phyloP scores from a whole-genome alignment of 306 rosid species.

The Elaeagnus macrophylla region DNA sequence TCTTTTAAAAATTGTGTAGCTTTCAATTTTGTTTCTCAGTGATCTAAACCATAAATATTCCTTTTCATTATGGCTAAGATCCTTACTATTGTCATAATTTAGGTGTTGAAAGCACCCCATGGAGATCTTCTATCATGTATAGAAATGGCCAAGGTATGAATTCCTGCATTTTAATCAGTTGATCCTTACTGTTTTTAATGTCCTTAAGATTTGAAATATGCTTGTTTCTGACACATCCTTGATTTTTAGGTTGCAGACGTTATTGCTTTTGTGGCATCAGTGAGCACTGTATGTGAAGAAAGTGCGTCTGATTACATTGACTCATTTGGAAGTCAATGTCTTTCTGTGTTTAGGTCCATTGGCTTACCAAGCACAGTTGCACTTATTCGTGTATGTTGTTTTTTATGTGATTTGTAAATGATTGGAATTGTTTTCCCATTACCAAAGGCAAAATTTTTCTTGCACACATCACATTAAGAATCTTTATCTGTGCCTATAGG shows the following conservation, averaged over 20 bases:
- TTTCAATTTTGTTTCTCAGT: too few relatives aligned
- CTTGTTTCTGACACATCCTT: too few relatives aligned
- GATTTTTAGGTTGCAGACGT: slow-evolving; percentile 74
- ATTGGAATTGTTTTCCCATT: too few relatives aligned
- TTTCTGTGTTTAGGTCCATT: slow-evolving; percentile 79
- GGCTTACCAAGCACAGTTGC: slow-evolving; percentile 90
- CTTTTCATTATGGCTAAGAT: background rate
- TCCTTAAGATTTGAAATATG: background rate
- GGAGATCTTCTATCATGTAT: slow-evolving; percentile 69
- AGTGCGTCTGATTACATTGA: slow-evolving; percentile 55
- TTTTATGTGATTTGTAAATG: too few relatives aligned
- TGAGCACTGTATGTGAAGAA: slow-evolving; percentile 37
- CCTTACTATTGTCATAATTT: background rate
- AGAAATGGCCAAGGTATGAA: slow-evolving; percentile 90
- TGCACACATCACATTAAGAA: background rate
- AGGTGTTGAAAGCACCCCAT: slow-evolving; percentile 87
- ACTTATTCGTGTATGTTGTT: slow-evolving; percentile 63
- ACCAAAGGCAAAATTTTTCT: background rate
- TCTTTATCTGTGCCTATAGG: slow-evolving; percentile 36
- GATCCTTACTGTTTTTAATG: background rate
- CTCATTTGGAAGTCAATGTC: slow-evolving; percentile 86
- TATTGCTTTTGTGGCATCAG: slow-evolving; percentile 76
- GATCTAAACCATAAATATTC: too few relatives aligned
- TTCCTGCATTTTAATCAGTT: too few relatives aligned
- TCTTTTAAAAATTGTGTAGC: background rate